Conservation (phyloP, 805 yeast species). For the Yamadazyma laniorum region DNA sequence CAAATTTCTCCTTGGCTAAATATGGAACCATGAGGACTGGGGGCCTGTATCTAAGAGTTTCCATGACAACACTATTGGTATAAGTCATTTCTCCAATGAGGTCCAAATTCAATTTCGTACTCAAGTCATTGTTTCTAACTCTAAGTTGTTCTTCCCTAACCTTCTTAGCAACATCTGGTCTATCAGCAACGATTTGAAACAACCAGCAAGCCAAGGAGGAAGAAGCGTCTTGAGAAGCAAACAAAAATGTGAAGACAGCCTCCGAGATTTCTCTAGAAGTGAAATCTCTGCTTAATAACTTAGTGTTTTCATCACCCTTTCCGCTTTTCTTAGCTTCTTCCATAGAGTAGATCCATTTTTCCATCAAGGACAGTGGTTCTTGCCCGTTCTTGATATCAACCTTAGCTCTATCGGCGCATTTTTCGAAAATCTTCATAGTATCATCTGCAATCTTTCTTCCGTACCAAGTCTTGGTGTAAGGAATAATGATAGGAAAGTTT, state of each 20-base stretch:
- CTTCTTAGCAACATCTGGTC: slow-evolving; percentile 85
- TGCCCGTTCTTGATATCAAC: slow-evolving; percentile 75
- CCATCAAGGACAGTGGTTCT: slow-evolving; percentile 84
- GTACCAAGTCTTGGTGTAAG: slow-evolving; percentile 97
- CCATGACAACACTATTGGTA: slow-evolving; percentile 88
- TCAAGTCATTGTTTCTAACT: slow-evolving; percentile 77
- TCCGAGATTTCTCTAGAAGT: slow-evolving; percentile 90
- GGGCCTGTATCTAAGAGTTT: slow-evolving; percentile 90
- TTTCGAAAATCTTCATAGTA: slow-evolving; percentile 88
- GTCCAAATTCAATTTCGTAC: slow-evolving; percentile 58
- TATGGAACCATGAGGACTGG: slow-evolving; percentile 99
- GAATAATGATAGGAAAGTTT: slow-evolving; percentile 94
- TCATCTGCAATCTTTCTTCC: slow-evolving; percentile 91
- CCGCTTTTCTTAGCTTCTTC: slow-evolving; percentile 59
- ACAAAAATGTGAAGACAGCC: slow-evolving; percentile 92
- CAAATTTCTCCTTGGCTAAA: slow-evolving; percentile 83
- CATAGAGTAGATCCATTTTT: slow-evolving; percentile 91
- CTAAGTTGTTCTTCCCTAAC: slow-evolving; percentile 88
- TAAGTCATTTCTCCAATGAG: slow-evolving; percentile 84
- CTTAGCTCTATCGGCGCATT: slow-evolving; percentile 87
- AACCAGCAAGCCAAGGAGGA: slow-evolving; percentile 98
- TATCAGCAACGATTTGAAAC: slow-evolving; percentile 92
- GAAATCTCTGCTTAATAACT: slow-evolving; percentile 73
- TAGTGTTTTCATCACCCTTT: slow-evolving; percentile 50
- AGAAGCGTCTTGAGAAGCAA: slow-evolving; percentile 98